Conservation (phyloP, 2,329 filamentous ascomycete genomes). For the Madurella mycetomatis region DNA sequence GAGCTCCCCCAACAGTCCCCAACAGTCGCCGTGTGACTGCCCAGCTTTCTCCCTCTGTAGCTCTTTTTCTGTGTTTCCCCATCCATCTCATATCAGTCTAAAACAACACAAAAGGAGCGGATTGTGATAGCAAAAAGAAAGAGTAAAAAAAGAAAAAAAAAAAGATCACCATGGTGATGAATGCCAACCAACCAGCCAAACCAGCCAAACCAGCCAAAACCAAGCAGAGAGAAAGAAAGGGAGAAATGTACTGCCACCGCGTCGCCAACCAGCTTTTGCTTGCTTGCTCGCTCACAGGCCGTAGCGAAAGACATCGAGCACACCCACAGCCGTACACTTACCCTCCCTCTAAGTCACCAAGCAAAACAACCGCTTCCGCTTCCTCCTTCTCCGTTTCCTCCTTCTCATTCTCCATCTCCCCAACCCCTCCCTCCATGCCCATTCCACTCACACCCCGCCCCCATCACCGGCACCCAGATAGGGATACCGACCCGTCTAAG, state of each 20-base stretch:
- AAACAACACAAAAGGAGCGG: slow-evolving; percentile 1
- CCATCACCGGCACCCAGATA: not conserved
- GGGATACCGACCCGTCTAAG: slow-evolving; percentile 1
- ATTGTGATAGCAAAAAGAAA: not conserved
- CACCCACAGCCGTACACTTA: too few relatives aligned
- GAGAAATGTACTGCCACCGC: too few relatives aligned
- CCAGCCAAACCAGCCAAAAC: not conserved
- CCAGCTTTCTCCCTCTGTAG: too few relatives aligned
- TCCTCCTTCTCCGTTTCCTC: not conserved
- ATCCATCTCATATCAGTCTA: not conserved
- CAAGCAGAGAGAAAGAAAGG: too few relatives aligned
- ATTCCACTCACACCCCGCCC: not conserved
- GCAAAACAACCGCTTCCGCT: too few relatives aligned
- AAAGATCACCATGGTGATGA: not conserved
- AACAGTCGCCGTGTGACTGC: too few relatives aligned
- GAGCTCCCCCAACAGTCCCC: too few relatives aligned
- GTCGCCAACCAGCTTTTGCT: too few relatives aligned
- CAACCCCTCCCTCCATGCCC: not conserved
- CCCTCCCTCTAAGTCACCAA: too few relatives aligned
- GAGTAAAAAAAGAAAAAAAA: not conserved
- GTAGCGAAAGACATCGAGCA: too few relatives aligned
- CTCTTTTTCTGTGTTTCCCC: not conserved
- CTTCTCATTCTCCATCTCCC: not conserved
- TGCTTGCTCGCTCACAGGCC: too few relatives aligned
- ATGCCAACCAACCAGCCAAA: not conserved